phyloP scores from a whole-genome alignment of 2,329 filamentous ascomycete genomes.

The Curvularia sp. region DNA sequence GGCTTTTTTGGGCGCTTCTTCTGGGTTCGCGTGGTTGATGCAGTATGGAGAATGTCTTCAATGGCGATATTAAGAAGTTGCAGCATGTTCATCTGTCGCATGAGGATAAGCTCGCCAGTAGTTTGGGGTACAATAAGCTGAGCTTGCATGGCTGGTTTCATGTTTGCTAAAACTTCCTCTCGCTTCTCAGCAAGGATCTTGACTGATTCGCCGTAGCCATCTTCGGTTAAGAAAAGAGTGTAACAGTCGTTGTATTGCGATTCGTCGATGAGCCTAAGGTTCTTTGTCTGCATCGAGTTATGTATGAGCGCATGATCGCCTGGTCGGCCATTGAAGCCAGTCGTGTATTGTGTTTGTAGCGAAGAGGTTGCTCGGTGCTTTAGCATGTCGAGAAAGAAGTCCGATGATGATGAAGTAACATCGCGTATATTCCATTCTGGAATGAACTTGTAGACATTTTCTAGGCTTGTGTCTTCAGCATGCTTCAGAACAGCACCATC shows the following conservation, averaged over 20 bases:
- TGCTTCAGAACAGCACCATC: slow-evolving; percentile 49
- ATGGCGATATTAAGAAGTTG: slow-evolving; percentile 53
- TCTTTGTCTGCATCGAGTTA: slow-evolving; percentile 44
- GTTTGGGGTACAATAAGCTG: slow-evolving; percentile 30
- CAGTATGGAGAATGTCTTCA: slow-evolving; percentile 53
- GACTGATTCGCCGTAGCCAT: slow-evolving; percentile 50
- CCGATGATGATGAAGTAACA: slow-evolving; percentile 44
- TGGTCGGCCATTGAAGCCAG: slow-evolving; percentile 36
- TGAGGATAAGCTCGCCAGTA: slow-evolving; percentile 47
- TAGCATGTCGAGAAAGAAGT: slow-evolving; percentile 49
- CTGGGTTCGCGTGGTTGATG: slow-evolving; percentile 42
- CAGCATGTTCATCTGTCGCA: slow-evolving; percentile 50
- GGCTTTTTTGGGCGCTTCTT: slow-evolving; percentile 38
- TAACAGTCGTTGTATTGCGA: slow-evolving; percentile 41
- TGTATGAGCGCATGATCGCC: slow-evolving; percentile 51
- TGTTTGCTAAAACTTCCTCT: slow-evolving; percentile 21
- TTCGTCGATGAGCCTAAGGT: slow-evolving; percentile 40
- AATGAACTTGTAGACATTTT: slow-evolving; percentile 50
- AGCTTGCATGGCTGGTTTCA: slow-evolving; percentile 28
- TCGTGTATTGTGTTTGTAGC: slow-evolving; percentile 16
- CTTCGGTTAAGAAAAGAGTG: slow-evolving; percentile 48
- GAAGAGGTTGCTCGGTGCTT: slow-evolving; percentile 47
- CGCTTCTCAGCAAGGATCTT: slow-evolving; percentile 28
- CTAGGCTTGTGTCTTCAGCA: slow-evolving; percentile 46
- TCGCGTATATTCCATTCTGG: slow-evolving; percentile 58